phyloP scores from a whole-genome alignment of 2,329 filamentous ascomycete genomes.

The Leptodontidium sp. region DNA sequence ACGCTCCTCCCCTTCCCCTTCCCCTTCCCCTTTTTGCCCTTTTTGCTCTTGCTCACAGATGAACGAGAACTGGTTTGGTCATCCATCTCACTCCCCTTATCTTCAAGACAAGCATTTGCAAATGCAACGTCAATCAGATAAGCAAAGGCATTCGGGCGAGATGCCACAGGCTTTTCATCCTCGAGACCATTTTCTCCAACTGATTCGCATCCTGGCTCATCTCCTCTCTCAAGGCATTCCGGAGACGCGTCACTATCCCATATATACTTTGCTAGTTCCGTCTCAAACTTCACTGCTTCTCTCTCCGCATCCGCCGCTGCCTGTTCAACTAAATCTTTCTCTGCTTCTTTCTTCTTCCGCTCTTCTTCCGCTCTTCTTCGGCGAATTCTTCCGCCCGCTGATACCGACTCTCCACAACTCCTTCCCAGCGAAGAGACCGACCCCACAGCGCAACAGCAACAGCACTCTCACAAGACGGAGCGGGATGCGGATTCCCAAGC shows the following conservation, averaged over 20 bases:
- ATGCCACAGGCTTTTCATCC: not conserved
- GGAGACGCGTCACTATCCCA: too few relatives aligned
- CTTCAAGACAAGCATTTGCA: too few relatives aligned
- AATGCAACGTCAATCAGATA: not conserved
- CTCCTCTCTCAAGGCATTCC: too few relatives aligned
- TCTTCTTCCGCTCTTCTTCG: not conserved
- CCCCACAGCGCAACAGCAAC: not conserved
- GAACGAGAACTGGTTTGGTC: too few relatives aligned
- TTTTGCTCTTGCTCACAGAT: too few relatives aligned
- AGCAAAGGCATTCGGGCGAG: not conserved
- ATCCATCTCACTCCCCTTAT: not conserved
- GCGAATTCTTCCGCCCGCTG: not conserved
- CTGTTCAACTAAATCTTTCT: too few relatives aligned
- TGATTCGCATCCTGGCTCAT: too few relatives aligned
- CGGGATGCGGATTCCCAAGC: conserved; percentile 1
- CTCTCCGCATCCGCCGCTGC: too few relatives aligned
- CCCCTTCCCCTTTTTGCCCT: too few relatives aligned
- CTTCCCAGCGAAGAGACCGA: conserved; percentile 6
- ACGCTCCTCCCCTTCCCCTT: too few relatives aligned
- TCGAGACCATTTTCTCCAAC: too few relatives aligned
- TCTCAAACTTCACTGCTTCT: not conserved
- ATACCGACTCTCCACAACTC: not conserved
- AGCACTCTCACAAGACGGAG: not conserved
- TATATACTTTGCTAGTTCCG: not conserved
- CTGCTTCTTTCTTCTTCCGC: not conserved